Evolutionary conservation across 805 yeast species (phyloP).

Genomic region (Cyberlindnera mrakii): DNA sequence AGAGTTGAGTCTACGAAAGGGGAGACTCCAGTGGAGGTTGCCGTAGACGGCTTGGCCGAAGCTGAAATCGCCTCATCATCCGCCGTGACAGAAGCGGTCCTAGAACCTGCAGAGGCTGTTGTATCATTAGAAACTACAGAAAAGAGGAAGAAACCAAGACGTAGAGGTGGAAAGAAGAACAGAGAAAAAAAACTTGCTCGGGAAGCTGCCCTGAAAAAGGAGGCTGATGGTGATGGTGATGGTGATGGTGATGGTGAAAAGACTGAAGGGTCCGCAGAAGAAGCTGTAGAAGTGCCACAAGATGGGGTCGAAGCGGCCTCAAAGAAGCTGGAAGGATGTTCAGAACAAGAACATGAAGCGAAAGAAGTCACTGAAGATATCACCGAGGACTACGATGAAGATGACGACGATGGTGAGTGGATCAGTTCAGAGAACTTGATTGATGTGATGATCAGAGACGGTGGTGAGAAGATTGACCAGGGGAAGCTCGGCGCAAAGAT

Average conservation of each 20-base stretch:
- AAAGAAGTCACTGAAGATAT: constrained; percentile 11
- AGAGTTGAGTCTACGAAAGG: constrained; percentile 6
- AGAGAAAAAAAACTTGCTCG: constrained; percentile 49
- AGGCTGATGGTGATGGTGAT: constrained; percentile 19
- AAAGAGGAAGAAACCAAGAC: constrained; percentile 36
- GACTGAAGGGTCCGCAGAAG: constrained; percentile 3
- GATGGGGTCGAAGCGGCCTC: constrained; percentile 7
- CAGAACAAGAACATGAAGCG: neutral
- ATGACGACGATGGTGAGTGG: constrained; percentile 86
- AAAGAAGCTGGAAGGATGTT: constrained; percentile 3
- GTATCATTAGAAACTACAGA: constrained; percentile 1
- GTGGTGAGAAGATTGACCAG: constrained; percentile 49
- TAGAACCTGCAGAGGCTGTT: constrained; percentile 1
- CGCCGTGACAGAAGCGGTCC: constrained; percentile 4
- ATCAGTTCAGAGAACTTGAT: constrained; percentile 82
- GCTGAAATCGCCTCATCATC: neutral
- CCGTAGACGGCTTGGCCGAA: constrained; percentile 4
- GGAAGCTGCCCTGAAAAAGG: constrained; percentile 22
- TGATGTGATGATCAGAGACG: constrained; percentile 64
- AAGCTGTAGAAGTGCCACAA: constrained; percentile 1
- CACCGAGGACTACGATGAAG: constrained; percentile 38
- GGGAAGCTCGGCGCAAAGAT: constrained; percentile 31
- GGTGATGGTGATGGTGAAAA: constrained; percentile 4
- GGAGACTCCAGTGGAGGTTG: constrained; percentile 2
- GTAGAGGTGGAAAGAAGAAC: constrained; percentile 64